Percentiles rank a stretch among this genome's conserved stretches.
Evolutionary conservation across 805 yeast species (phyloP).

Genomic region (Starmerella tilneyi): DNA sequence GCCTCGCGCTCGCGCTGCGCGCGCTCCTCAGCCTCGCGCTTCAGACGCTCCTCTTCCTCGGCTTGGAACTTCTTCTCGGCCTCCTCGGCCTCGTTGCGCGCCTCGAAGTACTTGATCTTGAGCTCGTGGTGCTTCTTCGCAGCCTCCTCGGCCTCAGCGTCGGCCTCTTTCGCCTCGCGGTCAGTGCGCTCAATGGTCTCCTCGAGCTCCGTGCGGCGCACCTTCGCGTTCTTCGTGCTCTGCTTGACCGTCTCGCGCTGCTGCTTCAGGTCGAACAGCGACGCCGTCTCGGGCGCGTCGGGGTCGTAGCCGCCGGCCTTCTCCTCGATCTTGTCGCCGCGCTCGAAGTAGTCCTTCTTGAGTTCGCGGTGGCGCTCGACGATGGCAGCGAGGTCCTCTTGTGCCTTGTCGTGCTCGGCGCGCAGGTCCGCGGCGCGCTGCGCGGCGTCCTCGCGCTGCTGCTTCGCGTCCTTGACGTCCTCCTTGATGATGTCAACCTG

Average conservation of each 20-base stretch:
- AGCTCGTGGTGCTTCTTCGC: constrained; percentile 30
- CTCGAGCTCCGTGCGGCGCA: constrained; percentile 19
- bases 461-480: constrained; percentile 24
- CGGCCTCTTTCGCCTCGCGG: constrained; percentile 19
- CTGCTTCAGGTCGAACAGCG: constrained; percentile 47
- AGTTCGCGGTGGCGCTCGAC: constrained; percentile 24
- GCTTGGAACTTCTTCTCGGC: constrained; percentile 21
- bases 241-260: constrained; percentile 25
- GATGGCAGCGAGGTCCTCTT: constrained; percentile 24
- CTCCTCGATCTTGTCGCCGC: constrained; percentile 20
- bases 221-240: constrained; percentile 19
- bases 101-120: constrained; percentile 28
- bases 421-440: constrained; percentile 17
- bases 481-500: constrained; percentile 23
- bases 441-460: constrained; percentile 18
- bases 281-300: constrained; percentile 24
- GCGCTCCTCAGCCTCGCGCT: constrained; percentile 24
- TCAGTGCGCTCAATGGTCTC: constrained; percentile 13
- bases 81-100: constrained; percentile 23
- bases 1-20: constrained; percentile 17
- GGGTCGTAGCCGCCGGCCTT: constrained; percentile 27
- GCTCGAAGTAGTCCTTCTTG: constrained; percentile 23
- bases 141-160: constrained; percentile 25
- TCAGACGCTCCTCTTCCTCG: constrained; percentile 22
- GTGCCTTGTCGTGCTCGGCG: constrained; percentile 20